phyloP scores from a whole-genome alignment of 73 alveolate species.

The Blepharisma japonicum region DNA sequence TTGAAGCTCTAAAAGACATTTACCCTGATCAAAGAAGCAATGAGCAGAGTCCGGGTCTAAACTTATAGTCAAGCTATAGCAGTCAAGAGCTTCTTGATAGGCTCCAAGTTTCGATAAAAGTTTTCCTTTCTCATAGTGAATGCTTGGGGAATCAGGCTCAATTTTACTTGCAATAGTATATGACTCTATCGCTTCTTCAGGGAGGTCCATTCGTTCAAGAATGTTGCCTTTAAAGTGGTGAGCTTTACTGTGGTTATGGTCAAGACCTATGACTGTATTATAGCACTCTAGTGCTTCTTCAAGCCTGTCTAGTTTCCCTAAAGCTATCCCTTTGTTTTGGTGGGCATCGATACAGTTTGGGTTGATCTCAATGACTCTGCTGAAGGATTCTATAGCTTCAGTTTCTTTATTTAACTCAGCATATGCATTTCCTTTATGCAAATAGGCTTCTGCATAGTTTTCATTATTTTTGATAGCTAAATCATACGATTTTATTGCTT shows the following conservation, averaged over 20 bases:
- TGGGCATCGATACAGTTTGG: slow-evolving; percentile 80
- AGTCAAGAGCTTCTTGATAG: background rate
- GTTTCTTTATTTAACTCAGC: slow-evolving; percentile 80
- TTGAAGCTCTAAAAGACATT: slow-evolving; percentile 5
- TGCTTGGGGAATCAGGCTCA: slow-evolving; percentile 59
- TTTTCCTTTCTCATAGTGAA: background rate
- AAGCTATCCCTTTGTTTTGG: slow-evolving; percentile 79
- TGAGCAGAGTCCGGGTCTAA: background rate
- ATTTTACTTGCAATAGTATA: slow-evolving; percentile 66
- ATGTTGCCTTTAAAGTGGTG: slow-evolving; percentile 70
- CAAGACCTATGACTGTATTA: slow-evolving; percentile 70
- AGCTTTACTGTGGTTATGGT: slow-evolving; percentile 78
- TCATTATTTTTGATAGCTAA: too few relatives aligned
- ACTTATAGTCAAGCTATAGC: background rate
- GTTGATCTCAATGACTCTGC: slow-evolving; percentile 75
- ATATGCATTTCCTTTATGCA: slow-evolving; percentile 82
- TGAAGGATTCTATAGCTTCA: slow-evolving; percentile 69
- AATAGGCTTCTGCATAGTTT: slow-evolving; percentile 36
- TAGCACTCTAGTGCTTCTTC: slow-evolving; percentile 79
- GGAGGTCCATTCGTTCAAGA: background rate
- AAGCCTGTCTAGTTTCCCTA: slow-evolving; percentile 74
- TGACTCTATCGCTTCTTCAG: background rate
- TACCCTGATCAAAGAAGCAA: background rate
- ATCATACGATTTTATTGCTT: too few relatives aligned
- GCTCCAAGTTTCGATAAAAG: background rate